Base-by-base conservation (phyloP, 805 yeast genomes). In the Yamadazyma philogaea region DNA sequence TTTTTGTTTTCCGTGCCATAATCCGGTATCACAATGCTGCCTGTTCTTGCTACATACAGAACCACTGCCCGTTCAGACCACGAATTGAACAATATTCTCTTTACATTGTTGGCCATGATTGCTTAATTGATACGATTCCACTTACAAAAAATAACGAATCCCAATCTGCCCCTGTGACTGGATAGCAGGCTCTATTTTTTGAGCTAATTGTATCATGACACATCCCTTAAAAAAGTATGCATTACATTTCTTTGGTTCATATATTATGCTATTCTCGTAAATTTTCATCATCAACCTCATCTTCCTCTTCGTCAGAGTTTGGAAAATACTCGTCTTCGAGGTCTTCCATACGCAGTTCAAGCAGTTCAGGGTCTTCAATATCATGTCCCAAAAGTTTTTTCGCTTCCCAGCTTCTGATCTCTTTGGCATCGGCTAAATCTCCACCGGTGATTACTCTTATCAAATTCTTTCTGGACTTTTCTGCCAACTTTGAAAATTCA, bases 401-500 rank as follows among this genome's bases (percentile, higher is more conserved):
- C 15, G 60, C 57, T 48, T 68, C 74, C 75, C 75, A 70, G 24
- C 61, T 59, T 41, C 59, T 60, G 12, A 66, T 45, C 31, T 62
- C 66, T 21, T 56, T 49, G 27, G 59, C 45, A 40, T 53, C 54
- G n/a, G 54, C 50, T 42, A 66, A 46, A 48, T 67, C 77, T 1
- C 80, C 79, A 28, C 85, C 84, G 1, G 85, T 79, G 20, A 80
- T 63, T 0, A 78, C 76, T 42, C 84, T 60, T 22, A 80, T 78
- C 46, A 80, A 76, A 40, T 66, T 73, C 48, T 74, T 49, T 52
- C 70, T 75, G 45, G 64, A 61, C 40, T 70, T 75, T 40, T 72
- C 74, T 0, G 77, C 61, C 45, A 73, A 75, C 19, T 71, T 68
- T 12, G 63, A 64, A 41, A 79, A 72, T 22, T 68, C 73, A 17